Evolutionary conservation across 805 yeast species (phyloP).

Genomic region (Candida piceae): DNA sequence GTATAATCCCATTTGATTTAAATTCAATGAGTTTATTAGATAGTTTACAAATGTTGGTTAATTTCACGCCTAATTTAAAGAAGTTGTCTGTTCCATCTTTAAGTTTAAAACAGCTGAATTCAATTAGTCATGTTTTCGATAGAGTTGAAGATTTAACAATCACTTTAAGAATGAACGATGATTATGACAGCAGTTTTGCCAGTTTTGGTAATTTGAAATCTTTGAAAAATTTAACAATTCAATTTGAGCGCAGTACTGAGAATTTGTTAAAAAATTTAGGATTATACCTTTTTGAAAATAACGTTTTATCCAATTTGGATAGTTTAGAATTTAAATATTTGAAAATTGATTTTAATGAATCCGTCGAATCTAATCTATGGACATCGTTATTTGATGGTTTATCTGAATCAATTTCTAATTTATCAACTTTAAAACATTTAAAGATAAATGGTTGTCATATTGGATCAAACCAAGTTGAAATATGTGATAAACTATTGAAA

Average conservation of each 20-base stretch:
- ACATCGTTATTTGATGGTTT: slow-evolving; percentile 20
- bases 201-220: slow-evolving; percentile 4
- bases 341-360: slow-evolving; percentile 22
- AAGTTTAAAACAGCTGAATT: slow-evolving; percentile 1
- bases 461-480: slow-evolving; percentile 12
- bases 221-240: slow-evolving; percentile 12
- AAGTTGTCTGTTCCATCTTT: slow-evolving; percentile 10
- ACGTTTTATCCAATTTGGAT: slow-evolving; percentile 7
- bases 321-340: slow-evolving; percentile 16
- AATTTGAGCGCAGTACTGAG: slow-evolving; percentile 21
- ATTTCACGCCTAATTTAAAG: slow-evolving; percentile 12
- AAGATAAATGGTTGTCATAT: slow-evolving; percentile 22
- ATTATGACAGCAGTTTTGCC: slow-evolving; percentile 2
- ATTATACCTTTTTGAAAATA: slow-evolving; percentile 2
- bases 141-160: slow-evolving; percentile 7
- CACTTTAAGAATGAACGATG: slow-evolving; percentile 3
- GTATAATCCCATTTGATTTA: slow-evolving; percentile 4
- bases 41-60: slow-evolving; percentile 10
- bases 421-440: slow-evolving; percentile 13
- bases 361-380: slow-evolving; percentile 20
- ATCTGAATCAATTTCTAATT: slow-evolving; percentile 1
- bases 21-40: slow-evolving; percentile 14
- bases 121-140: neutral
- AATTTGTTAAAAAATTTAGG: slow-evolving; percentile 9
- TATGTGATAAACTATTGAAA: slow-evolving; percentile 4